Base-by-base conservation (phyloP, 1,284 basidiomycete genomes). In the Ustilago crameri region DNA sequence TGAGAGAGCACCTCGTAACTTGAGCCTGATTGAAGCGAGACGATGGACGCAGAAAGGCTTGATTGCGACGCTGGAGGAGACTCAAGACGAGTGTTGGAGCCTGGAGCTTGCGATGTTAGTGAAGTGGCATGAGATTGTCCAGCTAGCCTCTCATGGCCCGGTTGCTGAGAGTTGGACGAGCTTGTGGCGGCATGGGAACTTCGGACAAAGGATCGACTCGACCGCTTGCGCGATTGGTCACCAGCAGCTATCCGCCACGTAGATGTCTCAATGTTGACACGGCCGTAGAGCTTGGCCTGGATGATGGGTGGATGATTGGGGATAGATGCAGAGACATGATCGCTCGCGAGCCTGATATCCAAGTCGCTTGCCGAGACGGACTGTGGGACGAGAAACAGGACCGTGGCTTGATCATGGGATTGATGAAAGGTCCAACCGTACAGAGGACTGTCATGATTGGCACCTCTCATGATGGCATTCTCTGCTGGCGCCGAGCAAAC, bases 401-500 rank as follows among this genome's bases (percentile, higher is more conserved):
- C 66, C n/a, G 76, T 79, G n/a, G 71, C 72, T 50, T 79, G 76
- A 14, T 74, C 75, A 47, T 76, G 72, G 3, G 68, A 73, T 49
- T 79, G 76, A 41, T 79, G 76, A 23, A 73, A 70, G 0, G 72
- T 72, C 76, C 76, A 79, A 34, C 75, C 71, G 24, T 64, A 66
- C 18, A 79, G 51, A 43, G 64, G 58, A 22, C 43, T 37, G 20
- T 41, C 46, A 17, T 50, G 41, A 20, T 44, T 37, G 24, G 41
- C 27, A 23, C 47, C 32, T 46, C 53, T 56, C 64, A 67, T 67
- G 45, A 3, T 55, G 56, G 24, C 7, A 8, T 27, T 24, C 14
- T 22, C 41, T 18, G 18, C 7, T n/a, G 48, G 7, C 12, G 30
- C 30, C 30, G 12, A 30, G 30, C 30, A 12, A 5, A 30, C 7